Conservation (phyloP, 1,284 basidiomycete genomes). For the Laetiporus sulphureus region DNA sequence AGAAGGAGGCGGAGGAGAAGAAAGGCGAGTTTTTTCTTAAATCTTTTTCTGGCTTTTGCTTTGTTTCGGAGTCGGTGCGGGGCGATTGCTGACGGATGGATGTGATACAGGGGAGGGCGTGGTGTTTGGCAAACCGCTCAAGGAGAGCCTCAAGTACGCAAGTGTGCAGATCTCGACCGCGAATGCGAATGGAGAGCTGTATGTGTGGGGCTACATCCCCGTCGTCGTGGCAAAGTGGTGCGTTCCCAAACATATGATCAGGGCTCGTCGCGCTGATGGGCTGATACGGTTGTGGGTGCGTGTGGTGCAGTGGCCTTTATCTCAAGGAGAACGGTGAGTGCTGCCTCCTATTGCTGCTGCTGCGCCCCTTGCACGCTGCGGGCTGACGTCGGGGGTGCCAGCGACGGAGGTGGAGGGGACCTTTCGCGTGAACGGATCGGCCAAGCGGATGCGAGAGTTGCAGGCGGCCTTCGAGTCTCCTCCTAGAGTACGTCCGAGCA, state of each 20-base stretch:
- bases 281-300: neutral
- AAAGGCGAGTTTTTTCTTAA: constrained; percentile 25
- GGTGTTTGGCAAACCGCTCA: constrained; percentile 85
- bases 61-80: neutral
- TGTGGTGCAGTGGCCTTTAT: constrained; percentile 63
- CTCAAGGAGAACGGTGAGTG: constrained; percentile 82
- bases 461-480: constrained; percentile 87
- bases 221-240: constrained; percentile 96
- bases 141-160: constrained; percentile 80
- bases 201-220: constrained; percentile 92
- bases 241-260: constrained; percentile 26
- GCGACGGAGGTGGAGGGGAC: constrained; percentile 94
- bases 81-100: neutral
- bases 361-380: constrained; percentile 3
- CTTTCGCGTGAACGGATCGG: constrained; percentile 91
- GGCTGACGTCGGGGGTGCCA: constrained; percentile 22
- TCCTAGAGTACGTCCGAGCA: constrained; percentile 78
- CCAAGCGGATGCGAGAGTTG: constrained; percentile 92
- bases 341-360: neutral
- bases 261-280: neutral
- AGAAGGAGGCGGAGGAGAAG: constrained; percentile 40
- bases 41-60: neutral
- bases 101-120: constrained; percentile 29
- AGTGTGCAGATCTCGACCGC: constrained; percentile 95
- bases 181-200: constrained; percentile 73